These are phyloP conservation scores for Debaryomyces sp. DNA, from an alignment of 1,139 yeast genomes.

Conservation along the genomic window DNA sequence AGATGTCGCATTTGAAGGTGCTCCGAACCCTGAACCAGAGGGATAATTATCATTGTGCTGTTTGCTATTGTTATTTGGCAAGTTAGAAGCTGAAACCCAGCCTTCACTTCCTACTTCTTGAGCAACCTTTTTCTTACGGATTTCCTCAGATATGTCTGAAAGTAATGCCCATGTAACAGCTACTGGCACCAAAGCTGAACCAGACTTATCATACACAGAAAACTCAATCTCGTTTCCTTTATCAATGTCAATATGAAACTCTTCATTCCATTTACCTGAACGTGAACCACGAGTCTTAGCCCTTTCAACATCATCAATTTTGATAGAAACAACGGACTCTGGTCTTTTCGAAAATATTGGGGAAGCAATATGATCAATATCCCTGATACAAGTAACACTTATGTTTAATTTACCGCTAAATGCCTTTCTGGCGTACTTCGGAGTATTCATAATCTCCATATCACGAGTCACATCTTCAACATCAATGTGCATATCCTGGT, in stretches of 20 bases:
- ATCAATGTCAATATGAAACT: conserved; percentile 76
- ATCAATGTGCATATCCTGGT: conserved; percentile 84
- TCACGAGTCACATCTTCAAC: conserved; percentile 66
- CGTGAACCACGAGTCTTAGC: conserved; percentile 77
- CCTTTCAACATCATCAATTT: conserved; percentile 83
- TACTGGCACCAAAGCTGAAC: conserved; percentile 75
- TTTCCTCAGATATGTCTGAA: conserved; percentile 90
- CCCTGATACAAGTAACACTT: conserved; percentile 74
- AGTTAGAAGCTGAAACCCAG: conserved; percentile 82
- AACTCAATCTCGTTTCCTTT: conserved; percentile 91
- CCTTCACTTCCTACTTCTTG: conserved; percentile 73
- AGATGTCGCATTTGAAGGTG: conserved; percentile 5
- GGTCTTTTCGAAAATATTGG: conserved; percentile 76
- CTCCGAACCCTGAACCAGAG: not conserved
- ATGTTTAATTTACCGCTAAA: conserved; percentile 77
- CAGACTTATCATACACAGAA: conserved; percentile 79
- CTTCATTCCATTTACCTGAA: conserved; percentile 84
- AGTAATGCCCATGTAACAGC: conserved; percentile 90
- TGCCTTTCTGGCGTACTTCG: conserved; percentile 78
- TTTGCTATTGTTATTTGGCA: conserved; percentile 36
- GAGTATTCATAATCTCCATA: conserved; percentile 64
- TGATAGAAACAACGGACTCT: conserved; percentile 76
- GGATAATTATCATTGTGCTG: not conserved
- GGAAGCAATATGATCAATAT: conserved; percentile 89
- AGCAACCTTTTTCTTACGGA: conserved; percentile 86